phyloP scores from a whole-genome alignment of 2,329 filamentous ascomycete genomes.

The Colletotrichum spaethianum region DNA sequence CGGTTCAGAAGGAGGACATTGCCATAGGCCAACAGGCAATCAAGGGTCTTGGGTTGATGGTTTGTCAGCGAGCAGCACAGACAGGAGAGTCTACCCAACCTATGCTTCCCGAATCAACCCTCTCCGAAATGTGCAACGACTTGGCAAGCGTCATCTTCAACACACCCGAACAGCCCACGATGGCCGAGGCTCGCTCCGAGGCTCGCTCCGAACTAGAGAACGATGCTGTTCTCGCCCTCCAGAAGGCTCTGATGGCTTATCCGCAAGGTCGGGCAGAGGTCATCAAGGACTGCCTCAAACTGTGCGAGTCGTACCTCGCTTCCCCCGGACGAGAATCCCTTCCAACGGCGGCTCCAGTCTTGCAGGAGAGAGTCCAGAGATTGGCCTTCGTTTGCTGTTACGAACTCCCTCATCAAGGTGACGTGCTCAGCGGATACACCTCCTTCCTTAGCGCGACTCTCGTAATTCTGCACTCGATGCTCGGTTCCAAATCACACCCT shows the following conservation, averaged over 20 bases:
- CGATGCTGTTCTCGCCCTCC: conserved; percentile 57
- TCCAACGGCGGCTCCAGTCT: conserved; percentile 14
- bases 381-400: conserved; percentile 67
- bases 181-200: conserved; percentile 28
- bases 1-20: conserved; percentile 54
- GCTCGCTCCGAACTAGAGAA: conserved; percentile 51
- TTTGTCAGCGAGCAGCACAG: conserved; percentile 55
- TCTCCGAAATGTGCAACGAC: conserved; percentile 54
- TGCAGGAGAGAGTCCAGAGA: conserved; percentile 57
- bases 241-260: conserved; percentile 54
- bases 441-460: conserved; percentile 54
- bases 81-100: conserved; percentile 30
- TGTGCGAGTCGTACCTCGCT: conserved; percentile 29
- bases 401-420: conserved; percentile 48
- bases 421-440: conserved; percentile 57
- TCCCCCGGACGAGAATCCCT: conserved; percentile 32
- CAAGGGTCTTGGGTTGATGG: conserved; percentile 61
- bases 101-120: conserved; percentile 33
- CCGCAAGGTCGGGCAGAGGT: conserved; percentile 54
- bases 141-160: conserved; percentile 47
- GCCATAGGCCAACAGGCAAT: conserved; percentile 60
- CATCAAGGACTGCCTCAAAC: conserved; percentile 42
- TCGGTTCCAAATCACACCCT: conserved; percentile 51
- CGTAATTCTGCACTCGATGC: conserved; percentile 52
- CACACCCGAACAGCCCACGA: conserved; percentile 43